Evolutionary conservation across 2,329 filamentous ascomycete genomes (phyloP).

Genomic region (Nothopassalora personata): DNA sequence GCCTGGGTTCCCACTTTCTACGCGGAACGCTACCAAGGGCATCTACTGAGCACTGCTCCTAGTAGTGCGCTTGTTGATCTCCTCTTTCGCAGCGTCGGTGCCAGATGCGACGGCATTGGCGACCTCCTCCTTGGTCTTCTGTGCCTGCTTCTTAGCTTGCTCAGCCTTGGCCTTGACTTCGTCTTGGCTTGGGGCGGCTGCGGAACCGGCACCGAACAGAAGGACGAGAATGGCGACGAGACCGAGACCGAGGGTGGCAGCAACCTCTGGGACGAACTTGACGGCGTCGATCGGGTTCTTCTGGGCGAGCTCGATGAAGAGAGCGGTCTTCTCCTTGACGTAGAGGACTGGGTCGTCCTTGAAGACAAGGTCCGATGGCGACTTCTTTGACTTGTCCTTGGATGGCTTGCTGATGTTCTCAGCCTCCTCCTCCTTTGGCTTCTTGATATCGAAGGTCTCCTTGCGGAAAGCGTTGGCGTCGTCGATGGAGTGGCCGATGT

Average conservation of each 20-base stretch:
- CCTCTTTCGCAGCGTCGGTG: conserved; percentile 69
- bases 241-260: conserved; percentile 69
- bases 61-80: conserved; percentile 51
- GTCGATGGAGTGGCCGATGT: conserved; percentile 93
- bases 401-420: conserved; percentile 77
- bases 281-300: conserved; percentile 76
- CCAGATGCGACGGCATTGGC: conserved; percentile 57
- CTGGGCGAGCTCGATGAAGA: conserved; percentile 81
- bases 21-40: not conserved
- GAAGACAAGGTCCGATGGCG: conserved; percentile 76
- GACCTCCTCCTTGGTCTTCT: conserved; percentile 62
- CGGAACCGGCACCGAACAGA: conserved; percentile 60
- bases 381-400: conserved; percentile 54
- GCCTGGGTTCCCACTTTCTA: not conserved
- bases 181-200: conserved; percentile 58
- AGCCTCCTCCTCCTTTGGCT: conserved; percentile 68
- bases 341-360: conserved; percentile 82
- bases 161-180: conserved; percentile 67
- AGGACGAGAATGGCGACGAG: conserved; percentile 65
- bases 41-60: conserved; percentile 19
- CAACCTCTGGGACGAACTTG: conserved; percentile 87
- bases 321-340: conserved; percentile 85
- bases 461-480: conserved; percentile 84
- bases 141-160: conserved; percentile 67
- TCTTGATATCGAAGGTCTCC: conserved; percentile 88